These are phyloP conservation scores for Dinochytrium kinnereticum DNA, from an alignment of 371 early-diverging fungal genomes.

Conservation along the genomic window DNA sequence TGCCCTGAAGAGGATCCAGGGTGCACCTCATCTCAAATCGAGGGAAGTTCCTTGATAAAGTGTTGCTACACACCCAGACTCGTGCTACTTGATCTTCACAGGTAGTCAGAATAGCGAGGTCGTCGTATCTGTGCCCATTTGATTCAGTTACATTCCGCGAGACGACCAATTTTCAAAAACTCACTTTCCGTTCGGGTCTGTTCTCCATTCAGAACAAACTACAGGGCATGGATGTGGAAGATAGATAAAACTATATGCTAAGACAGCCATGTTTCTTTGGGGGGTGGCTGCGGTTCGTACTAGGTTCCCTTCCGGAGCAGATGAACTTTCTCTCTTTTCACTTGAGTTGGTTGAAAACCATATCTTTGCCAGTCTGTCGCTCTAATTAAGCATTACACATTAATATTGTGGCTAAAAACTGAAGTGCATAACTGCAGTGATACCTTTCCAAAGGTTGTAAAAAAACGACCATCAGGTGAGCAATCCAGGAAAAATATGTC, in stretches of 20 bases:
- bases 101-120: conserved; percentile 72
- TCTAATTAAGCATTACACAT: conserved; percentile 38
- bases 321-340: not conserved
- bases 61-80: conserved; percentile 63
- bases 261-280: too few species aligned
- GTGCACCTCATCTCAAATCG: conserved; percentile 19
- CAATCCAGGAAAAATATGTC: conserved; percentile 52
- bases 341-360: conserved; percentile 59
- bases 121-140: not conserved
- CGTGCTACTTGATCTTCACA: conserved; percentile 74
- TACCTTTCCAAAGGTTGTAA: conserved; percentile 73
- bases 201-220: conserved; percentile 72
- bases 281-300: not conserved
- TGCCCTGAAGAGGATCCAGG: conserved; percentile 19
- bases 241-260: conserved; percentile 64
- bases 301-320: not conserved
- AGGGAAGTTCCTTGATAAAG: conserved; percentile 3
- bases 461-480: conserved; percentile 69
- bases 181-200: conserved; percentile 27
- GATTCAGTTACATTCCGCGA: not conserved
- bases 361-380: conserved; percentile 72
- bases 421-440: not conserved
- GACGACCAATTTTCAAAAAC: too few species aligned
- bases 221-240: conserved; percentile 73
- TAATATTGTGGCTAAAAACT: not conserved